Evolutionary conservation across 805 yeast genomes (phyloP).

Genomic region (Cyberlindnera nakhonratchasimensis): DNA sequence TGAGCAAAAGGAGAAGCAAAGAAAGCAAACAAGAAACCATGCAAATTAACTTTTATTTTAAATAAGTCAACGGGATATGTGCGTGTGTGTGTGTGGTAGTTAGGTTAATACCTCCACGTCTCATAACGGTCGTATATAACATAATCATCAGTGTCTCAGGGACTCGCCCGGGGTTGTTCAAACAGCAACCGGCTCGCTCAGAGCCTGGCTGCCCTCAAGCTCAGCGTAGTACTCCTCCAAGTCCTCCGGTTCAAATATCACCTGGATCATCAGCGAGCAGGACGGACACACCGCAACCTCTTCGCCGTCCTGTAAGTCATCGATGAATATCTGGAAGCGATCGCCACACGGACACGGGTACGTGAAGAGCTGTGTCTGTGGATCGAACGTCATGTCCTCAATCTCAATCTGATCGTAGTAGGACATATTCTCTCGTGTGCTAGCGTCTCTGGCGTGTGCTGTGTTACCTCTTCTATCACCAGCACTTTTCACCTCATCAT

Average conservation of each 20-base stretch:
- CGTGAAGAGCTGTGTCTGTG: conserved; percentile 73
- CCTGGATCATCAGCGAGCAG: conserved; percentile 89
- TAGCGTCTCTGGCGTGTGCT: not conserved
- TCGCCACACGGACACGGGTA: conserved; percentile 99
- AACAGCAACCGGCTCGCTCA: conserved; percentile 23
- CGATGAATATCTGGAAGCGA: conserved; percentile 78
- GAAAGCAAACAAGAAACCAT: too few relatives aligned
- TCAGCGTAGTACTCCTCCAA: conserved; percentile 40
- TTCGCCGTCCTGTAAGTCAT: conserved; percentile 86
- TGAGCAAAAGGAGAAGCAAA: too few relatives aligned
- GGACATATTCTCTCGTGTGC: conserved; percentile 12
- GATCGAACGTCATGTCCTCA: conserved; percentile 92
- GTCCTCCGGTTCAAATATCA: conserved; percentile 71
- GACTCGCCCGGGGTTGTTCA: not conserved
- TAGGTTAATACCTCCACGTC: too few relatives aligned
- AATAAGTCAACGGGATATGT: too few relatives aligned
- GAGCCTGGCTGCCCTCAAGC: conserved; percentile 24
- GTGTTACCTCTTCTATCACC: not conserved
- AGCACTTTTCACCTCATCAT: not conserved
- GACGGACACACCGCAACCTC: conserved; percentile 96
- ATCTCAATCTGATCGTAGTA: conserved; percentile 94
- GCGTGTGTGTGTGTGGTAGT: too few relatives aligned
- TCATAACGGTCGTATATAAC: conserved; percentile 3
- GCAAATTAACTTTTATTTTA: too few relatives aligned
- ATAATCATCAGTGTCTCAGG: not conserved